phyloP scores from a whole-genome alignment of 768 basidiomycete species.

The Cyclocybe aegerita region DNA sequence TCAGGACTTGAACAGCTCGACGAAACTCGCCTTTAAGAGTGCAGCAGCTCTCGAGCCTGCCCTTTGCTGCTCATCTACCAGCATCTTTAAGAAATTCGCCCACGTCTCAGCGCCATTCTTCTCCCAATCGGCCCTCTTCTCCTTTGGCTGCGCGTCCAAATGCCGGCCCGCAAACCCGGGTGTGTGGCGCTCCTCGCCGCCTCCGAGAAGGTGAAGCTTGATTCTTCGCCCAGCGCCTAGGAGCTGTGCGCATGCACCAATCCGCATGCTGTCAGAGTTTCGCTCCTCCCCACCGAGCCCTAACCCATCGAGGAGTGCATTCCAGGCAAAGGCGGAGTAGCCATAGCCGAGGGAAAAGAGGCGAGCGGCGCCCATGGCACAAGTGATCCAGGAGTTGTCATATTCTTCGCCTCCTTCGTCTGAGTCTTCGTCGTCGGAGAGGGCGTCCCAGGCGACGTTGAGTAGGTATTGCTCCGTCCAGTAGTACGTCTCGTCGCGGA shows the following conservation, averaged over 20 bases:
- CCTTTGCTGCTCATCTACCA: constrained; percentile 1
- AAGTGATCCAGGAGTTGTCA: background rate
- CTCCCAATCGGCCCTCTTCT: background rate
- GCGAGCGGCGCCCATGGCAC: background rate
- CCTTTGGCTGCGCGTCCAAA: too few species aligned
- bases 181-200: background rate
- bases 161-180: background rate
- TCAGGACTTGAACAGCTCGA: too few species aligned
- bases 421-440: too few species aligned
- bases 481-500: constrained; percentile 4
- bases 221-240: constrained; percentile 2
- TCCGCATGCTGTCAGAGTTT: constrained; percentile 6
- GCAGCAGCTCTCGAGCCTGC: too few species aligned
- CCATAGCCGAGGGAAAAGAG: constrained; percentile 4
- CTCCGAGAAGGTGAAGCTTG: constrained; percentile 5
- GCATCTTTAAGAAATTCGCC: background rate
- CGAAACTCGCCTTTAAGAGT: background rate
- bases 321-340: constrained; percentile 6
- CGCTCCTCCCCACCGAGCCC: background rate
- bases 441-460: constrained; percentile 1
- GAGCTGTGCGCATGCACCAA: constrained; percentile 4
- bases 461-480: constrained; percentile 4
- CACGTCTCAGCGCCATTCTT: constrained; percentile 2
- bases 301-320: constrained; percentile 3
- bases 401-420: too few species aligned